A percentile compares a stretch with the other conserved stretches of the same genome.
Conservation (phyloP, 1,284 basidiomycete genomes). For the Ceratobasidium sp. region DNA sequence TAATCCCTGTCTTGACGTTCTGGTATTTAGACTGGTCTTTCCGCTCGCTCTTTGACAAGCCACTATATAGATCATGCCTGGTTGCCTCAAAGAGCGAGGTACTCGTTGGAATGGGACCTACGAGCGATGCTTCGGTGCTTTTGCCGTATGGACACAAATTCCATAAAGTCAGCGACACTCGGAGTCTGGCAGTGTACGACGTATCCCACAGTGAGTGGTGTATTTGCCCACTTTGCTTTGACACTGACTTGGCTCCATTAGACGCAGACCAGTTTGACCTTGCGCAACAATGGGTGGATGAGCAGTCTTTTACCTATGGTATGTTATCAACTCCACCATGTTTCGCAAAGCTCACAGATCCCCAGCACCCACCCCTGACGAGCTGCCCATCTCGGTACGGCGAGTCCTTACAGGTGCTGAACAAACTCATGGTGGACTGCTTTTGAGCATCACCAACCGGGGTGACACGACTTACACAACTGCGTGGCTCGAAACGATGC, state of each 20-base stretch:
- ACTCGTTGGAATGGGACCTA: conserved; percentile 52
- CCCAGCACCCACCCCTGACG: conserved; percentile 52
- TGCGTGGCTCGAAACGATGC: conserved; percentile 89
- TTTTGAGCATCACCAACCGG: conserved; percentile 73
- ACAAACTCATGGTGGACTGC: conserved; percentile 77
- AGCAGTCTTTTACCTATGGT: conserved; percentile 65
- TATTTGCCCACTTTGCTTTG: conserved; percentile 8
- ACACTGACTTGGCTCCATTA: conserved; percentile 45
- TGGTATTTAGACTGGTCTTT: conserved; percentile 76
- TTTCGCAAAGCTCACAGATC: conserved; percentile 17
- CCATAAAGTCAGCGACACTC: conserved; percentile 41
- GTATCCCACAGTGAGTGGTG: conserved; percentile 57
- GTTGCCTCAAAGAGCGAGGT: conserved; percentile 63
- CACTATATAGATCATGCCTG: conserved; percentile 67
- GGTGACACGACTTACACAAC: conserved; percentile 60
- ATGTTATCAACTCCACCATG: conserved; percentile 47
- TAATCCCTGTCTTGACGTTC: background rate
- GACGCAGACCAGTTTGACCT: conserved; percentile 60
- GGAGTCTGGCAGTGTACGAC: conserved; percentile 58
- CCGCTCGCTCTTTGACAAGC: conserved; percentile 71
- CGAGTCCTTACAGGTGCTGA: conserved; percentile 77
- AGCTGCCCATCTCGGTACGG: conserved; percentile 65
- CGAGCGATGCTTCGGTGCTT: conserved; percentile 29
- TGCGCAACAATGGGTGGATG: conserved; percentile 63
- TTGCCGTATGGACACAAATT: conserved; percentile 31